These are phyloP conservation scores for Pulveroboletus sp. DNA, from an alignment of 768 basidiomycete genomes.

Conservation along the genomic window DNA sequence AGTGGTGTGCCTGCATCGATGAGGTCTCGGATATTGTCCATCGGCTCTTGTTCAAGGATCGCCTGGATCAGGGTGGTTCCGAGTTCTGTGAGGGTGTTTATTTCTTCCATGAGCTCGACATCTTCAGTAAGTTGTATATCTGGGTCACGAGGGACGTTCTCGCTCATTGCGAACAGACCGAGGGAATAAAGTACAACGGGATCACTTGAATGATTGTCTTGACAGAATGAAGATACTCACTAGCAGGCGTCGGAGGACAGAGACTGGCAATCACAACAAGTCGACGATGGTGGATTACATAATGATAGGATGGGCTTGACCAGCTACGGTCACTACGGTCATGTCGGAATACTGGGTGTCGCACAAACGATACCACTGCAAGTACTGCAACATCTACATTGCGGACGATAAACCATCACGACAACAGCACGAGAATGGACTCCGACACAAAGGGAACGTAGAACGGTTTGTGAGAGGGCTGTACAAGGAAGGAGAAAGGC, in stretches of 20 bases:
- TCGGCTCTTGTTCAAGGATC: conserved; percentile 47
- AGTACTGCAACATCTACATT: conserved; percentile 96
- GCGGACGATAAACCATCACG: conserved; percentile 92
- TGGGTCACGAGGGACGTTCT: neutral
- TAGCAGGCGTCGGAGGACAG: neutral
- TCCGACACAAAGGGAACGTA: conserved; percentile 90
- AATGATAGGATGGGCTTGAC: conserved; percentile 7
- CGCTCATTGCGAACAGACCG: conserved; percentile 10
- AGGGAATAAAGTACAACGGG: neutral
- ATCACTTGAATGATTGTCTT: neutral
- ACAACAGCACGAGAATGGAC: conserved; percentile 86
- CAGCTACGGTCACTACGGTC: conserved; percentile 1
- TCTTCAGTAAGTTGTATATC: conserved; percentile 19
- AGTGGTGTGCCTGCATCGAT: conserved; percentile 69
- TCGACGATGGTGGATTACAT: conserved; percentile 14
- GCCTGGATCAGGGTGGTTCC: conserved; percentile 57
- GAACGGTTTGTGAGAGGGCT: conserved; percentile 89
- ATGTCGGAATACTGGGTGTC: conserved; percentile 62
- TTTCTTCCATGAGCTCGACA: conserved; percentile 31
- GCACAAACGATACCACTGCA: conserved; percentile 90
- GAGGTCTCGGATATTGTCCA: conserved; percentile 41
- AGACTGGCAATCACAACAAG: neutral
- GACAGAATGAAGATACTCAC: neutral
- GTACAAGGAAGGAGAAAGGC: conserved; percentile 90
- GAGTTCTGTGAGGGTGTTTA: conserved; percentile 45